These are phyloP conservation scores for Syncephalastrum racemosum DNA, from an alignment of 371 early-diverging fungal genomes.

Conservation along the genomic window DNA sequence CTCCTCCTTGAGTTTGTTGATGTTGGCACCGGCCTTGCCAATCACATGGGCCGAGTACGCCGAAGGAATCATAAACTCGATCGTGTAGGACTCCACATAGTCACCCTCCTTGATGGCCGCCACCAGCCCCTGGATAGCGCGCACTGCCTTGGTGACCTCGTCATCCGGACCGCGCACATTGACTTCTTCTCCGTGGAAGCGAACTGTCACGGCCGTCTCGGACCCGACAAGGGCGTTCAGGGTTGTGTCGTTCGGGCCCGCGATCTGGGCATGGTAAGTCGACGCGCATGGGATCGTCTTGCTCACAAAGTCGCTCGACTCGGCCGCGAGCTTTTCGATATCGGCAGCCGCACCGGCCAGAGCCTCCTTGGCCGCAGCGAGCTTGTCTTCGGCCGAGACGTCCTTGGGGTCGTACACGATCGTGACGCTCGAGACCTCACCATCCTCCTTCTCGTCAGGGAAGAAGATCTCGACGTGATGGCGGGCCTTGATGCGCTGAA, in stretches of 20 bases:
- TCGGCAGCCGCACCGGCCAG: slow-evolving; percentile 67
- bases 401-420: slow-evolving; percentile 76
- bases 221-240: slow-evolving; percentile 58
- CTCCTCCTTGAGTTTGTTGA: slow-evolving; percentile 77
- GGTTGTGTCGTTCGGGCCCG: slow-evolving; percentile 72
- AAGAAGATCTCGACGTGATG: slow-evolving; percentile 73
- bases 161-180: slow-evolving; percentile 79
- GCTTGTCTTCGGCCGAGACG: slow-evolving; percentile 53
- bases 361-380: slow-evolving; percentile 53
- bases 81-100: slow-evolving; percentile 66
- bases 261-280: slow-evolving; percentile 76
- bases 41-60: slow-evolving; percentile 79
- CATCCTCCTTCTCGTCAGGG: slow-evolving; percentile 61
- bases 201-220: slow-evolving; percentile 67
- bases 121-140: slow-evolving; percentile 11
- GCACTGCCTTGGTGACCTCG: slow-evolving; percentile 67
- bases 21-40: slow-evolving; percentile 84
- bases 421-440: slow-evolving; percentile 32
- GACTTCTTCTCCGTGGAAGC: slow-evolving; percentile 73
- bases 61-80: slow-evolving; percentile 69
- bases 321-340: slow-evolving; percentile 58
- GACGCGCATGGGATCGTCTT: slow-evolving; percentile 63
- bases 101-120: slow-evolving; percentile 64
- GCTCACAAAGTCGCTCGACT: slow-evolving; percentile 71
- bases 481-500: slow-evolving; percentile 64